Conservation (phyloP, 73 alveolate species). For the Effrenium voratum region DNA sequence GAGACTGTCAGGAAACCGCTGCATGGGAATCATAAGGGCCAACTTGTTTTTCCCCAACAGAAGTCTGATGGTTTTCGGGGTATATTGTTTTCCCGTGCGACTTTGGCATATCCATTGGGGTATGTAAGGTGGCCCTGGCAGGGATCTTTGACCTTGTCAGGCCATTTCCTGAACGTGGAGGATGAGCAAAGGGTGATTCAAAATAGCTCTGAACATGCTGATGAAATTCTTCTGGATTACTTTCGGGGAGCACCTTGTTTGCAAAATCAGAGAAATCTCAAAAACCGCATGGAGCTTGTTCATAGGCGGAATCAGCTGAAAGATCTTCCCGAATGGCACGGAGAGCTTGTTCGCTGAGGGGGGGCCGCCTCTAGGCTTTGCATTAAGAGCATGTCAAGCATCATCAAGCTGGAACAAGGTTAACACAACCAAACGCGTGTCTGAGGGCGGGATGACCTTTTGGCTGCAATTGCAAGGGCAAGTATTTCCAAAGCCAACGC, state of each 20-base stretch:
- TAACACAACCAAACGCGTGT: neutral
- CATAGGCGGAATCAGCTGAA: neutral
- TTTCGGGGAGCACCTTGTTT: slow-evolving; percentile 11
- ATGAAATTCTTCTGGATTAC: neutral
- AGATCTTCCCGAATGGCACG: neutral
- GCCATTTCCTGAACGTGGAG: too few relatives aligned
- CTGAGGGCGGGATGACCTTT: neutral
- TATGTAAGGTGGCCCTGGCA: too few relatives aligned
- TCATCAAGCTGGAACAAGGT: neutral
- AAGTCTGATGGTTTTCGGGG: too few relatives aligned
- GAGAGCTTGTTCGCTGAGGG: too few relatives aligned
- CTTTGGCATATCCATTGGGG: too few relatives aligned
- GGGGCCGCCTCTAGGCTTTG: too few relatives aligned
- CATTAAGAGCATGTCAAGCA: neutral
- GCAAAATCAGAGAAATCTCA: neutral
- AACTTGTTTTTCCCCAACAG: neutral
- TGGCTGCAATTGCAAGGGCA: neutral
- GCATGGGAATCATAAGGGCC: neutral
- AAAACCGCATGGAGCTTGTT: neutral
- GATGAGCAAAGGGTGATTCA: neutral
- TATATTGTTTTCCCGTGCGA: too few relatives aligned
- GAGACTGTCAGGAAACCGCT: neutral
- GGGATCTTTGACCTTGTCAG: too few relatives aligned
- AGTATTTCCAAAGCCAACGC: neutral
- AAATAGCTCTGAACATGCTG: neutral